Evolutionary conservation across 1,284 basidiomycete species (phyloP), one percentile per base, ranked within the genome.

Genomic region (Rhodotorula mucilaginosa): DNA sequence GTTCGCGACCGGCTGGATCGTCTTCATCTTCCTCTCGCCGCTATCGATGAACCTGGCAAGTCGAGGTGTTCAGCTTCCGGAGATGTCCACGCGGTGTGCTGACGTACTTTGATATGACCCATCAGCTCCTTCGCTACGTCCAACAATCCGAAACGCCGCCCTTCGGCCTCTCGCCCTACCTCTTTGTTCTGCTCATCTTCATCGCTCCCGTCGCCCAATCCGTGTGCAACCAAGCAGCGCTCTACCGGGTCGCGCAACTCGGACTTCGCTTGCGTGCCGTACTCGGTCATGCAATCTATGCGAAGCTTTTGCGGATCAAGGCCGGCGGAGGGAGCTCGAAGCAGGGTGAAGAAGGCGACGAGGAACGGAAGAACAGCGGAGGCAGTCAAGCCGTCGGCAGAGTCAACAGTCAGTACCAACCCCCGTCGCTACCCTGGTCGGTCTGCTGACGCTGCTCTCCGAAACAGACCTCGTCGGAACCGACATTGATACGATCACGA

Each of bases 401-500:
- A 26, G 74, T 75, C 46, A 75, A 75, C 57, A 75, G 71, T 73
- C 21, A 29, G 61, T 59, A 34, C 3, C 15, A 7, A 19, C 39
- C 52, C 34, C 21, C 51, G 19, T 19, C 8, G 3, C 8, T 47
- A 4, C 39, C 4, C 12, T 16, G 19, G 1, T 0, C 39, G 1
- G n/a, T 18, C 12, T 56, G 12, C 54, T 56, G 13, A 56, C 26
- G n/a, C 5, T 12, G 2, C 8, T 61, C 23, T 15, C 23, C 31
- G 29, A 5, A 18, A 44, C 58, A 73, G 70, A 75, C 39, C 67
- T 75, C 23, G 74, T 75, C 46, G 74, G 74, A 6, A 75, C 74
- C 21, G 74, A 75, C 59, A 66, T 75, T 44, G 74, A 75, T 48
- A 68, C 69, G 48, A 73, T 75, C 58, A 75, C 74, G 3, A 68